Base-by-base conservation (phyloP, 306 rosid genomes). In the Begonia masoniana region DNA sequence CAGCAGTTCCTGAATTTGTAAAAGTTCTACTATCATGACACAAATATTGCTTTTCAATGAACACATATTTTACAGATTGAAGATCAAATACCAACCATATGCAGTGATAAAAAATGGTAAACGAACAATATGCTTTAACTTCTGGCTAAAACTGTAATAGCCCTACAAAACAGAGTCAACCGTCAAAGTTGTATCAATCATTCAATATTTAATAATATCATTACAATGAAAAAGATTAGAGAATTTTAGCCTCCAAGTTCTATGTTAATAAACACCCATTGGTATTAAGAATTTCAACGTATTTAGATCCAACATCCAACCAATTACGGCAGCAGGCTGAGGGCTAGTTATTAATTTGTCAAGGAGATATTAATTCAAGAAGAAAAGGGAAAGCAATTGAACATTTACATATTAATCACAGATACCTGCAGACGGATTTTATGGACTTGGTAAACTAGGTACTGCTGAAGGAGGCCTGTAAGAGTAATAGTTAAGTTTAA, bases 121-220 rank as follows among this genome's bases (percentile, higher is more conserved):
- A 54, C 96, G 88, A 69, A 86, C 93, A 63, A 92, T 69, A 77
- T 75, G 87, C 78, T 92, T 92, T 79, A 92, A 82, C 82, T 83
- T 92, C 94, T 86, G 99, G 78, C 99, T 92, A 82, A 92, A 92
- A 75, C 99, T 92, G 67, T 92, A 92, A 65, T 92, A 92, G 49
- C 99, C 96, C 99, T 92, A 64, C 74, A 57, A 64, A 71, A 49
- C n/a, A 56, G 16, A 47, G 23, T 9, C 26, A 50, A 15, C 15
- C 8, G 9, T 50, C 56, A 17, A 41, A 23, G 41, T 59, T 51
- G 55, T 10, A 23, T 50, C 51, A 51, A 39, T 47, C 49, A 61
- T 47, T n/a, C 15, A 61, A 43, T 26, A 26, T 26, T 10, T 13
- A 41, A 35, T 15, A 60, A 16, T 41, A 8, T 31, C 39, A 7